Percentiles rank a stretch among this genome's conserved stretches.
These are phyloP conservation scores for Golubevia sp. DNA, from an alignment of 1,284 basidiomycete species.

Conservation along the genomic window DNA sequence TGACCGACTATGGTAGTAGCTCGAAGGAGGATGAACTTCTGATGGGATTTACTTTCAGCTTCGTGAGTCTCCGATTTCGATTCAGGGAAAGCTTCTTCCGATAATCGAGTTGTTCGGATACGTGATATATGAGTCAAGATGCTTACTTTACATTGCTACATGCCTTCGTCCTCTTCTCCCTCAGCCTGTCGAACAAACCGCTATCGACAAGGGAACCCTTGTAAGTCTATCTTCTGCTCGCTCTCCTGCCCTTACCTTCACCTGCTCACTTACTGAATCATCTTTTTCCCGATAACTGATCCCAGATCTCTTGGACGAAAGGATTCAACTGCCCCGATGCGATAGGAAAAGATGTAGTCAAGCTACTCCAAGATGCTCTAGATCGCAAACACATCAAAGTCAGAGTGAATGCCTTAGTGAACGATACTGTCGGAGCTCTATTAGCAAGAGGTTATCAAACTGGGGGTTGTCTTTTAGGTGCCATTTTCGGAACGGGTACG, in stretches of 20 bases:
- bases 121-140: slow-evolving; percentile 49
- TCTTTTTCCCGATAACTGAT: no score
- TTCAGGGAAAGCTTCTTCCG: no score
- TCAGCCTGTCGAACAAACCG: slow-evolving; percentile 96
- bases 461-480: slow-evolving; percentile 82
- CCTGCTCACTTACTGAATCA: no score
- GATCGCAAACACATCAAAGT: slow-evolving; percentile 93
- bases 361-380: slow-evolving; percentile 88
- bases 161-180: slow-evolving; percentile 52
- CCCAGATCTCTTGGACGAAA: slow-evolving; percentile 95
- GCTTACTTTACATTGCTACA: not conserved
- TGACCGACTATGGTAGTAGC: slow-evolving; percentile 33
- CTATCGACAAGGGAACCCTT: slow-evolving; percentile 85
- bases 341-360: slow-evolving; percentile 87
- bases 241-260: no score
- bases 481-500: slow-evolving; percentile 96
- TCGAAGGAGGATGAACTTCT: slow-evolving; percentile 28
- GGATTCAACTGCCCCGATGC: slow-evolving; percentile 65
- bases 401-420: slow-evolving; percentile 89
- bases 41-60: slow-evolving; percentile 69
- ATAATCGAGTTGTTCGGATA: no score
- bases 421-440: slow-evolving; percentile 90
- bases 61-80: no score
- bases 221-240: no score
- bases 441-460: slow-evolving; percentile 88